These are phyloP conservation scores for Arthroderma sp. DNA, from an alignment of 2,329 filamentous ascomycete species.

Conservation along the genomic window DNA sequence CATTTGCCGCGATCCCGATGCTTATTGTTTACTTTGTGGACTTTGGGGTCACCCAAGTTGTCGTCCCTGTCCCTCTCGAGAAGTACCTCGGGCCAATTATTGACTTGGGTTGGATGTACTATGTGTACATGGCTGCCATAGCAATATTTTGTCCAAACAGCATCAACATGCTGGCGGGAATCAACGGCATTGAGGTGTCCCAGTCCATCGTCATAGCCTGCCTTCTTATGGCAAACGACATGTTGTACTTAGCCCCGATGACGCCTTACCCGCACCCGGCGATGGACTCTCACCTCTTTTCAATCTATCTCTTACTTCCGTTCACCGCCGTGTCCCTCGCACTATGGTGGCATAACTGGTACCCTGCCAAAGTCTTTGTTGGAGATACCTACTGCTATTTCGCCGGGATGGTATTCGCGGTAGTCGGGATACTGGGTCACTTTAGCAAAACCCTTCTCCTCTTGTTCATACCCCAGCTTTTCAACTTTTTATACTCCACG, in stretches of 20 bases:
- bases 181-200: slow-evolving; percentile 93
- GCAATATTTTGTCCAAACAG: slow-evolving; percentile 97
- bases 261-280: slow-evolving; percentile 80
- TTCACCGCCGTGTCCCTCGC: slow-evolving; percentile 88
- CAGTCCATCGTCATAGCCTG: slow-evolving; percentile 84
- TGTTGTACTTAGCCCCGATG: slow-evolving; percentile 63
- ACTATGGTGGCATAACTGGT: slow-evolving; percentile 86
- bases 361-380: slow-evolving; percentile 86
- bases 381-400: slow-evolving; percentile 99
- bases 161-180: slow-evolving; percentile 99
- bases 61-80: slow-evolving; percentile 75
- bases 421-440: slow-evolving; percentile 90
- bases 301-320: slow-evolving; percentile 82
- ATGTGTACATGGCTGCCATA: slow-evolving; percentile 89
- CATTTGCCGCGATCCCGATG: slow-evolving; percentile 82
- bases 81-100: slow-evolving; percentile 73
- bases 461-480: slow-evolving; percentile 81
- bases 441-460: slow-evolving; percentile 95
- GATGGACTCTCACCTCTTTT: slow-evolving; percentile 91
- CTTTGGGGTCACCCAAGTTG: slow-evolving; percentile 91
- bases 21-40: slow-evolving; percentile 97
- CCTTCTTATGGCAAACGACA: slow-evolving; percentile 74
- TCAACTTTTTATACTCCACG: slow-evolving; percentile 89
- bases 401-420: slow-evolving; percentile 96
- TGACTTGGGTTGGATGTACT: slow-evolving; percentile 74